Evolutionary conservation across 2,329 filamentous ascomycete species (phyloP).

Genomic region (Xylariaceae sp.): DNA sequence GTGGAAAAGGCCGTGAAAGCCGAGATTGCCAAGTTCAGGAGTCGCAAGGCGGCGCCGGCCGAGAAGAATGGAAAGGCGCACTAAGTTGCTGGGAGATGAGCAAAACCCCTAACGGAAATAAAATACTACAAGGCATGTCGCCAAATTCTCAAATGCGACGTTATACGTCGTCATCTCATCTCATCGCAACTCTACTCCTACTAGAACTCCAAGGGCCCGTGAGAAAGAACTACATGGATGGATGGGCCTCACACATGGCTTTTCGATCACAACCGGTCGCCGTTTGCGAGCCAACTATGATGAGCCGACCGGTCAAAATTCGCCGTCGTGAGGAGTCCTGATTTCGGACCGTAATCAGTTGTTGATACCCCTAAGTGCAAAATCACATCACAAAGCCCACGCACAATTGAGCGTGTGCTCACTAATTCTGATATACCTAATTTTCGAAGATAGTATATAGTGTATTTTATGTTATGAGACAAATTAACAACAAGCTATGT

Average conservation of each 20-base stretch:
- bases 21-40: slow-evolving; percentile 70
- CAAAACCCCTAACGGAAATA: not conserved
- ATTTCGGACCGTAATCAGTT: slow-evolving; percentile 10
- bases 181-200: not conserved
- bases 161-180: not conserved
- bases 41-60: slow-evolving; percentile 43
- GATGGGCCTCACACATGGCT: not conserved
- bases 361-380: slow-evolving; percentile 12
- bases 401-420: slow-evolving; percentile 7
- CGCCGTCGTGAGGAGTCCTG: slow-evolving; percentile 11
- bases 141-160: slow-evolving; percentile 4
- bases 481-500: not conserved
- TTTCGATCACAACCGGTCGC: not conserved
- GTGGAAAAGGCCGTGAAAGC: slow-evolving; percentile 69
- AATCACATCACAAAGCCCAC: slow-evolving; percentile 5
- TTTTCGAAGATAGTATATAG: slow-evolving; percentile 3
- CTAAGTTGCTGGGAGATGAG: slow-evolving; percentile 27
- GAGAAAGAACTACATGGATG: not conserved
- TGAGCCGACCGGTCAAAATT: not conserved
- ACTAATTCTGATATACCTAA: slow-evolving; percentile 8
- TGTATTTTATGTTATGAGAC: slow-evolving; percentile 9
- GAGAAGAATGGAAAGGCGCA: slow-evolving; percentile 48
- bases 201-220: not conserved
- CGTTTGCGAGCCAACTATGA: slow-evolving; percentile 1
- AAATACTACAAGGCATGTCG: not conserved